Percentiles rank a stretch among this genome's conserved stretches.
Conservation (phyloP, 352 stramenopile species). For the Pythium apleroticum region DNA sequence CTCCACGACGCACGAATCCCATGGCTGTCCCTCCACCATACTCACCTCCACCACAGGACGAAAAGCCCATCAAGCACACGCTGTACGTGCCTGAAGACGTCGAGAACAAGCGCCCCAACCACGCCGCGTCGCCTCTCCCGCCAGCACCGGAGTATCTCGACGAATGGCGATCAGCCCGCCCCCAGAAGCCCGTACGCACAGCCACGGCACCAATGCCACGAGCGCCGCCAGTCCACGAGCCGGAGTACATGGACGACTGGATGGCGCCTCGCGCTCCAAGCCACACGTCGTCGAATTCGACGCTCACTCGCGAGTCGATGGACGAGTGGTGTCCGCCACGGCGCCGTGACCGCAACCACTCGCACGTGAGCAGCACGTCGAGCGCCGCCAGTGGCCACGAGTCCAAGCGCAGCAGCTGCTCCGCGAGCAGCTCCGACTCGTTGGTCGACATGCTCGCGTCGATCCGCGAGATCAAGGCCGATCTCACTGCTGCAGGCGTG, state of each 20-base stretch:
- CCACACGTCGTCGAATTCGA: constrained; percentile 14
- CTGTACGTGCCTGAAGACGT: constrained; percentile 19
- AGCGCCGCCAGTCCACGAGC: background rate
- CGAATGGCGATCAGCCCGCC: constrained; percentile 9
- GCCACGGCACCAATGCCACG: background rate
- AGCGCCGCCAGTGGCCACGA: constrained; percentile 6
- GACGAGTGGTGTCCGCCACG: constrained; percentile 22
- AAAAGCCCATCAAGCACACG: constrained; percentile 2
- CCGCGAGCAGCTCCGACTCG: constrained; percentile 25
- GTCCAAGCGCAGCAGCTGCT: constrained; percentile 28
- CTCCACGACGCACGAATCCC: constrained; percentile 4
- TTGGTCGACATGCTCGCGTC: constrained; percentile 43
- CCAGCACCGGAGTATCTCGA: constrained; percentile 14
- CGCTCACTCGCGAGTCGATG: constrained; percentile 20
- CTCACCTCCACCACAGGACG: background rate
- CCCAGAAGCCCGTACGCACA: background rate
- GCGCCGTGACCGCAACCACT: constrained; percentile 20
- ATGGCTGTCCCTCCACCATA: background rate
- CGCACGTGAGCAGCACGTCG: constrained; percentile 13
- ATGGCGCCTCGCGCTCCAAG: constrained; percentile 8
- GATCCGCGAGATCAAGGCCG: constrained; percentile 56
- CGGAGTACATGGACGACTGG: constrained; percentile 18
- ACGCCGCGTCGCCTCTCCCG: background rate
- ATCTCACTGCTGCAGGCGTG: constrained; percentile 35
- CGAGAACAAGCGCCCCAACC: constrained; percentile 20